Evolutionary conservation across 2,329 filamentous ascomycete genomes (phyloP), one percentile per base, ranked within the genome.

Genomic region (Penicillium thymicola): DNA sequence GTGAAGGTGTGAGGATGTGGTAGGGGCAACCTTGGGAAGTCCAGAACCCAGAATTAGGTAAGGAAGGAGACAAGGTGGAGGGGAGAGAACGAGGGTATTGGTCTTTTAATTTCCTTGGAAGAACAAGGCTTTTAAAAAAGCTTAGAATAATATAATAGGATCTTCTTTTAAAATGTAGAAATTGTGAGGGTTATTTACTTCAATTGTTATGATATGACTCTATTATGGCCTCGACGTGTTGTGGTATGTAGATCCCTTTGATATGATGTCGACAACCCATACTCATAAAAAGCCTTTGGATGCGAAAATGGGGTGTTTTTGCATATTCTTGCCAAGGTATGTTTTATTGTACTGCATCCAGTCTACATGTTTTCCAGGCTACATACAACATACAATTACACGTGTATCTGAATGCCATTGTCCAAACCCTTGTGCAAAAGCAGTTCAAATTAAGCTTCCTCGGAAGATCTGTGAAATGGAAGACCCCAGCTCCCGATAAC

Each of bases 221-320:
- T 40, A 27, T 32, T n/a, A n/a, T n/a, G 9, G 18, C 13, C 28
- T 59, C 37, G 21, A 41, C 51, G 34, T 56, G 34, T 56, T 56
- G 32, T 56, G 62, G 62, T 63, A 66, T 66, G 64, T 58, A 65
- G 64, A 66, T 66, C 64, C 34, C 7, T 40, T 41, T 34, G 37
- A 51, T 51, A 65, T 65, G 62, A 66, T 60, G 57, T 60, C 59
- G 62, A 53, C 27, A 27, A 30, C 40, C 3, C 43, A 27, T 21
- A 21, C n/a, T 54, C 45, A 27, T 51, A 46, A 36, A 36, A 21
- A 21, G 38, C 38, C 36, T 51, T 45, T 25, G 49, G 36, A 44
- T 51, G 49, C 30, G 23, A 36, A 27, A n/a, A 40, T 42, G 27
- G 27, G 16, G 14, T n/a, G n/a, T n/a, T n/a, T n/a, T n/a, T n/a